Percentiles rank a stretch among this genome's conserved stretches.
Evolutionary conservation across 2,329 filamentous ascomycete genomes (phyloP).

Genomic region (Colletotrichum neosansevieriae): DNA sequence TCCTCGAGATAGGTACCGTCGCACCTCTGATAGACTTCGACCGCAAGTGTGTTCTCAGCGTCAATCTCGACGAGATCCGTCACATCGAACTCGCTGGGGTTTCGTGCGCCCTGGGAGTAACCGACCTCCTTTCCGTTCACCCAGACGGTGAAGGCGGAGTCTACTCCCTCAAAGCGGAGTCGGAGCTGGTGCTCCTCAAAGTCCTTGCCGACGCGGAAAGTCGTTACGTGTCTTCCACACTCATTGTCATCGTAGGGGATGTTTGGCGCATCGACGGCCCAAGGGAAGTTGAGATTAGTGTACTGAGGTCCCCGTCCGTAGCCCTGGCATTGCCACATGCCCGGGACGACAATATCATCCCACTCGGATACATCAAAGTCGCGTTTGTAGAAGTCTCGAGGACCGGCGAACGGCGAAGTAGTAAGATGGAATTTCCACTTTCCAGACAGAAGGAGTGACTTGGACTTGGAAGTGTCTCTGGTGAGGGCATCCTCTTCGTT

Average conservation of each 20-base stretch:
- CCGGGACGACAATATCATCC: constrained; percentile 70
- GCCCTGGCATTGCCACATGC: constrained; percentile 79
- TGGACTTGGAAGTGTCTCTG: constrained; percentile 53
- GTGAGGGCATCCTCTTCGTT: constrained; percentile 61
- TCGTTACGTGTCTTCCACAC: constrained; percentile 71
- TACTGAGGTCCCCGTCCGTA: constrained; percentile 75
- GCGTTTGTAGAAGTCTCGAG: constrained; percentile 53
- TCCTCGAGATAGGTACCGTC: constrained; percentile 81
- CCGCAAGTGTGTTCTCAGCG: constrained; percentile 68
- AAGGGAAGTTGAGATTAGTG: constrained; percentile 76
- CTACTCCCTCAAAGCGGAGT: constrained; percentile 81
- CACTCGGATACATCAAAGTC: constrained; percentile 55
- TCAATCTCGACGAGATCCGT: constrained; percentile 60
- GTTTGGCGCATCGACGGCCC: constrained; percentile 75
- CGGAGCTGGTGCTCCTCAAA: constrained; percentile 68
- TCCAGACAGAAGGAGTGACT: constrained; percentile 61
- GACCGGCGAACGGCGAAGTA: constrained; percentile 59
- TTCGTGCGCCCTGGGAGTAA: constrained; percentile 79
- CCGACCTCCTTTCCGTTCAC: constrained; percentile 76
- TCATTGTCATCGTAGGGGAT: constrained; percentile 75
- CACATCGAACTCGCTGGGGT: constrained; percentile 80
- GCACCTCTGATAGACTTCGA: constrained; percentile 79
- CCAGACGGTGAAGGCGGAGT: constrained; percentile 78
- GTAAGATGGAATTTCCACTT: constrained; percentile 66
- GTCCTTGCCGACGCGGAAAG: constrained; percentile 63